A percentile compares a stretch with the other conserved stretches of the same genome.
Evolutionary conservation across 2,329 filamentous ascomycete species (phyloP).

Genomic region (Diaporthe sp.): DNA sequence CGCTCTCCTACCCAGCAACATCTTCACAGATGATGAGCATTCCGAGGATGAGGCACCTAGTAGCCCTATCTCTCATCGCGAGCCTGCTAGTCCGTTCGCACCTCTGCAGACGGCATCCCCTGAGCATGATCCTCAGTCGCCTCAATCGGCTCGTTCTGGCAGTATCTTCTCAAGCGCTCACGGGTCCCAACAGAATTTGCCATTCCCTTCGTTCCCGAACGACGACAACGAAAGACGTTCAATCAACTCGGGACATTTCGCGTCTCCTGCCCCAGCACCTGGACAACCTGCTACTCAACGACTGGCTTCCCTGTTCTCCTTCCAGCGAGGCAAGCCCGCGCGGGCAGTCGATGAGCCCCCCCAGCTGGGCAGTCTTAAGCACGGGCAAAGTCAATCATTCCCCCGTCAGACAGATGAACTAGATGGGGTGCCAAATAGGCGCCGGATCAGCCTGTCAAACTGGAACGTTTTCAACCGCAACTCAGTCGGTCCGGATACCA

Average conservation of each 20-base stretch:
- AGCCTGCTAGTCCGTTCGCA: slow-evolving; percentile 54
- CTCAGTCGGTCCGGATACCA: slow-evolving; percentile 62
- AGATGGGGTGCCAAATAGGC: slow-evolving; percentile 66
- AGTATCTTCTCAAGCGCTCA: slow-evolving; percentile 74
- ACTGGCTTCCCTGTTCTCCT: slow-evolving; percentile 68
- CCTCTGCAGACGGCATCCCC: slow-evolving; percentile 50
- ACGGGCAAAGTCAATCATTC: slow-evolving; percentile 83
- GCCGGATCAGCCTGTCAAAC: slow-evolving; percentile 70
- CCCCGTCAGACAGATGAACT: slow-evolving; percentile 72
- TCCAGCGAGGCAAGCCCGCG: slow-evolving; percentile 71
- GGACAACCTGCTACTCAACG: slow-evolving; percentile 55
- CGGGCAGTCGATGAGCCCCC: slow-evolving; percentile 75
- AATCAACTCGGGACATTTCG: slow-evolving; percentile 53
- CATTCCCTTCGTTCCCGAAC: slow-evolving; percentile 63
- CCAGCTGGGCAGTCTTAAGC: slow-evolving; percentile 77
- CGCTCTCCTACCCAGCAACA: slow-evolving; percentile 78
- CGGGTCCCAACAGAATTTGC: slow-evolving; percentile 71
- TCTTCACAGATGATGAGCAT: slow-evolving; percentile 71
- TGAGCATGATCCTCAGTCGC: slow-evolving; percentile 70
- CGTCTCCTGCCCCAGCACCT: slow-evolving; percentile 56
- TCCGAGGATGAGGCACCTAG: slow-evolving; percentile 75
- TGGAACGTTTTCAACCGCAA: slow-evolving; percentile 72
- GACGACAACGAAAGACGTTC: slow-evolving; percentile 63
- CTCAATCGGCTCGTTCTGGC: slow-evolving; percentile 70
- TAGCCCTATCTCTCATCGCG: slow-evolving; percentile 54